These are phyloP conservation scores for Hypomyces perniciosus DNA, from an alignment of 2,329 filamentous ascomycete species.

Conservation along the genomic window DNA sequence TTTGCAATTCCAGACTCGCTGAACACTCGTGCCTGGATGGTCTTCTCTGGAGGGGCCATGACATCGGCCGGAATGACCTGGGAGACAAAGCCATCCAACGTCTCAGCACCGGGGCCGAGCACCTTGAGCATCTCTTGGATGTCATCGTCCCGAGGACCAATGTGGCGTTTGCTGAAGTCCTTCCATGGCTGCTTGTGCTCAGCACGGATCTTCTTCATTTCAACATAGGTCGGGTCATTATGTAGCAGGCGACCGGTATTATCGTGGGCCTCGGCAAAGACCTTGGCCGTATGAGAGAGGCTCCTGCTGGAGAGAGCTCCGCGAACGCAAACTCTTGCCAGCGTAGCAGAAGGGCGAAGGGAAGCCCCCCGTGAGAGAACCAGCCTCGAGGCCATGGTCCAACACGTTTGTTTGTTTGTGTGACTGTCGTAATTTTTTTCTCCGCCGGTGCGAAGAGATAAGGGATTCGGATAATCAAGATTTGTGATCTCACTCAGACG, in stretches of 20 bases:
- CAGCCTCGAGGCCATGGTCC: slow-evolving; percentile 24
- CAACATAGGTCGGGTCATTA: slow-evolving; percentile 18
- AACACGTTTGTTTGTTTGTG: not conserved
- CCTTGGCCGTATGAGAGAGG: slow-evolving; percentile 15
- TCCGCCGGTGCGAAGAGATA: not conserved
- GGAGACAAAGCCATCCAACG: slow-evolving; percentile 74
- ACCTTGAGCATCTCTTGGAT: slow-evolving; percentile 72
- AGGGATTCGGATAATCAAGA: not conserved
- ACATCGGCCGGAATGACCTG: slow-evolving; percentile 81
- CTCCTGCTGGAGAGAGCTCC: slow-evolving; percentile 9
- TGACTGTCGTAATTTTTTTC: not conserved
- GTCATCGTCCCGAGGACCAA: slow-evolving; percentile 69
- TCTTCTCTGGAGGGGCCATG: slow-evolving; percentile 34
- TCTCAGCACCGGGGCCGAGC: slow-evolving; percentile 66
- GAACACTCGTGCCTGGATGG: slow-evolving; percentile 51
- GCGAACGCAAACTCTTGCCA: slow-evolving; percentile 8
- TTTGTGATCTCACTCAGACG: no score
- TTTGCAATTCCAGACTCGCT: slow-evolving; percentile 20
- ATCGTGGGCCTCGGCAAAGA: slow-evolving; percentile 2
- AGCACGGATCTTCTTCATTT: slow-evolving; percentile 18
- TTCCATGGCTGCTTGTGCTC: slow-evolving; percentile 20
- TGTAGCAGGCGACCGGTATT: slow-evolving; percentile 7
- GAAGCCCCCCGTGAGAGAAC: slow-evolving; percentile 19
- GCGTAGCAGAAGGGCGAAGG: slow-evolving; percentile 16
- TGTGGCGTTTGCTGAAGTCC: slow-evolving; percentile 72